These are phyloP conservation scores for Clarireedia hainanense DNA, from an alignment of 2,329 filamentous ascomycete species.

Conservation along the genomic window DNA sequence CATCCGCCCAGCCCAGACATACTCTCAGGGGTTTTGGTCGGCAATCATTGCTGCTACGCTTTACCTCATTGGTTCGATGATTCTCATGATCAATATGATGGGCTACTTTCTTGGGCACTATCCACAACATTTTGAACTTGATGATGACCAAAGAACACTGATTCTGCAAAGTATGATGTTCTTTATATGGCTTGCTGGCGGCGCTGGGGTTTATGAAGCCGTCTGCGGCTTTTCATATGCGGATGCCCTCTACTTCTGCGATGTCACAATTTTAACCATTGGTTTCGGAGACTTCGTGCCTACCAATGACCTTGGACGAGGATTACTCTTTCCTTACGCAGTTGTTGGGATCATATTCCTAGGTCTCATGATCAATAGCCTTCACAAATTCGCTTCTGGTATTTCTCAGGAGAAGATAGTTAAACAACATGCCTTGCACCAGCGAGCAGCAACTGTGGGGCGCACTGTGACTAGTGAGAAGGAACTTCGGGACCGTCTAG, in stretches of 20 bases:
- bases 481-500: slow-evolving; percentile 36
- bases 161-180: slow-evolving; percentile 66
- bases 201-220: slow-evolving; percentile 51
- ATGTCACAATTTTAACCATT: slow-evolving; percentile 53
- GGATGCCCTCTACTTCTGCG: slow-evolving; percentile 53
- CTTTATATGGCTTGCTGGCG: slow-evolving; percentile 60
- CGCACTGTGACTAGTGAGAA: slow-evolving; percentile 45
- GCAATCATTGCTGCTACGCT: slow-evolving; percentile 55
- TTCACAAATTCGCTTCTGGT: slow-evolving; percentile 52
- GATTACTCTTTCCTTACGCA: slow-evolving; percentile 58
- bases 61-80: slow-evolving; percentile 53
- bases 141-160: slow-evolving; percentile 58
- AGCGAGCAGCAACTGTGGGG: slow-evolving; percentile 44
- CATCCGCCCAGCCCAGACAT: slow-evolving; percentile 41
- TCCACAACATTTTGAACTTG: slow-evolving; percentile 57
- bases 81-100: slow-evolving; percentile 62
- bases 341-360: slow-evolving; percentile 63
- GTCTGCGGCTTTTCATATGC: slow-evolving; percentile 52
- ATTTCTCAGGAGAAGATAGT: slow-evolving; percentile 56
- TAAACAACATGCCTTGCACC: slow-evolving; percentile 47
- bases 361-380: slow-evolving; percentile 58
- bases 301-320: slow-evolving; percentile 42
- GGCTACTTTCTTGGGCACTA: slow-evolving; percentile 63
- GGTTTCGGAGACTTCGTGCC: slow-evolving; percentile 57
- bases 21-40: slow-evolving; percentile 65